Percentiles rank a stretch among this genome's conserved stretches.
Evolutionary conservation across 805 yeast species (phyloP).

Genomic region (Henningerozyma blattae): DNA sequence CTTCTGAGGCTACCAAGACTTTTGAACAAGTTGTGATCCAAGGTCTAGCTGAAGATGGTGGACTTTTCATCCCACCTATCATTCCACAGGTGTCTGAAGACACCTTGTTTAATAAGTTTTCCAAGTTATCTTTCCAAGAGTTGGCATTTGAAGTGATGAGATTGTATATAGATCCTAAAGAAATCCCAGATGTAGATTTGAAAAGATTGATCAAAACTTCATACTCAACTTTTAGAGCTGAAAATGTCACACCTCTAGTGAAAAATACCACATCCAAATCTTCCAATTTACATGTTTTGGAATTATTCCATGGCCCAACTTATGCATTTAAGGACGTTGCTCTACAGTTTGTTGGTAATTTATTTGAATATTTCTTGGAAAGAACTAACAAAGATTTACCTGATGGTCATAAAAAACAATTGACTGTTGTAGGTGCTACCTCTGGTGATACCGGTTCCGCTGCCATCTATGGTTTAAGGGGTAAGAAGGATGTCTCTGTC

Average conservation of each 20-base stretch:
- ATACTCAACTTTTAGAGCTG: constrained; percentile 82
- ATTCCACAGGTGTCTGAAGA: constrained; percentile 55
- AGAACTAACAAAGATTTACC: constrained; percentile 53
- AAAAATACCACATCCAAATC: constrained; percentile 41
- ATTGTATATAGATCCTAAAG: constrained; percentile 57
- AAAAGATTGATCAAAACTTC: constrained; percentile 51
- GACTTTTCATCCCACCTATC: constrained; percentile 76
- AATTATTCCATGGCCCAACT: constrained; percentile 97
- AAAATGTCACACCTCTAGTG: constrained; percentile 77
- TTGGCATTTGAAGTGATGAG: constrained; percentile 81
- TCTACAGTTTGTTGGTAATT: constrained; percentile 91
- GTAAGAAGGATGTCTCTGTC: constrained; percentile 95
- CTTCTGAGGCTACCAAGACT: constrained; percentile 37
- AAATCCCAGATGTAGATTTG: constrained; percentile 64
- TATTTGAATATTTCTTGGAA: constrained; percentile 81
- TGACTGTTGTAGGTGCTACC: constrained; percentile 98
- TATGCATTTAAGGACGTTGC: constrained; percentile 99
- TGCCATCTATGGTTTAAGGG: constrained; percentile 94
- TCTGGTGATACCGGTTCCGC: constrained; percentile 99
- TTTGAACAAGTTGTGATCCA: constrained; percentile 77
- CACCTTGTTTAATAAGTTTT: constrained; percentile 55
- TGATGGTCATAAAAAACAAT: constrained; percentile 52
- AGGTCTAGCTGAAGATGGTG: constrained; percentile 96
- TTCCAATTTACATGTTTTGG: constrained; percentile 62
- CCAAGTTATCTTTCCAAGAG: constrained; percentile 64